A percentile compares a stretch with the other conserved stretches of the same genome.
These are phyloP conservation scores for Penicillium verhagenii DNA, from an alignment of 495 filamentous ascomycete species.

Conservation along the genomic window DNA sequence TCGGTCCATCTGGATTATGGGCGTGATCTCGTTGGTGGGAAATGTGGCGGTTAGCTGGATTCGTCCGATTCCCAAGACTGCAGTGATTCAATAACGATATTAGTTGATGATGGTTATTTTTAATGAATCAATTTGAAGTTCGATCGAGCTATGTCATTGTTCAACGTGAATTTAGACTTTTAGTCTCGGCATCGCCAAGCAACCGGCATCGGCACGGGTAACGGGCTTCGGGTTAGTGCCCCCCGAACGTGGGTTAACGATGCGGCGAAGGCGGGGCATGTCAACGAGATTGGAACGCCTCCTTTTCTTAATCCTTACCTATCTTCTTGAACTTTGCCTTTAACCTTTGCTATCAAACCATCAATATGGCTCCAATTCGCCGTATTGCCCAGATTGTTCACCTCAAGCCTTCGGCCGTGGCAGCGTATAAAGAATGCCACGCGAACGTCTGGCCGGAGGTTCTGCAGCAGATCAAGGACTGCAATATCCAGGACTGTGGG, in stretches of 20 bases:
- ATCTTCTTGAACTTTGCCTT: not conserved
- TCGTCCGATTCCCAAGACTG: constrained; percentile 56
- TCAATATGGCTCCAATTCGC: constrained; percentile 36
- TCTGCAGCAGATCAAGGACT: constrained; percentile 66
- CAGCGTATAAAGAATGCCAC: constrained; percentile 70
- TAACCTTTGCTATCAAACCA: not conserved
- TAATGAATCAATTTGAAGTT: not conserved
- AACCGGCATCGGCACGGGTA: not conserved
- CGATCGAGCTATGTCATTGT: not conserved
- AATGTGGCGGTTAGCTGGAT: constrained; percentile 73
- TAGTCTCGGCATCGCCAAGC: constrained; percentile 8
- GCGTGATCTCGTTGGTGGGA: constrained; percentile 67
- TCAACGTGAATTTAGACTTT: not conserved
- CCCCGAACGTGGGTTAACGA: constrained; percentile 28
- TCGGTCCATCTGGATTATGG: constrained; percentile 77
- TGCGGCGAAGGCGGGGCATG: constrained; percentile 20
- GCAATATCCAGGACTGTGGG: constrained; percentile 69
- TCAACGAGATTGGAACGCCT: not conserved
- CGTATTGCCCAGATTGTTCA: constrained; percentile 68
- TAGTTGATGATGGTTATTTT: not conserved
- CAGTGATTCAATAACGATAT: constrained; percentile 16
- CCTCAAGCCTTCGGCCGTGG: constrained; percentile 61
- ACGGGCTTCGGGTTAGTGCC: constrained; percentile 27
- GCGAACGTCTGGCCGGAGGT: constrained; percentile 74
- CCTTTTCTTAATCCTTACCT: not conserved